A percentile compares a stretch with the other conserved stretches of the same genome.
Evolutionary conservation across 2,329 filamentous ascomycete species (phyloP).

Genomic region (Fusarium robinianum): DNA sequence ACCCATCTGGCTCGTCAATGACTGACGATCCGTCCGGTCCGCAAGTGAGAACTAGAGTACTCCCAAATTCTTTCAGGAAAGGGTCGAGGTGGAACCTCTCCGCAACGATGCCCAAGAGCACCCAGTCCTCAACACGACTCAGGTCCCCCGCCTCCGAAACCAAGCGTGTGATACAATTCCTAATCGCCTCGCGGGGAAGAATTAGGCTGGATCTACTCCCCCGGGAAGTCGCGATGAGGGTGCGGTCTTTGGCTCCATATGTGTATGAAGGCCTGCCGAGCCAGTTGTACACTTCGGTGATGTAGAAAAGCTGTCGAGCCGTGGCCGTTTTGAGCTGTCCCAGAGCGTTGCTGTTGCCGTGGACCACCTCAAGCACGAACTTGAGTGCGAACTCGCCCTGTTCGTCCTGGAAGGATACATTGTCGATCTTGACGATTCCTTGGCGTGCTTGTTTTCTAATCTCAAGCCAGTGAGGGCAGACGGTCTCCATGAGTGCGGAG

Average conservation of each 20-base stretch:
- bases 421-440: not conserved
- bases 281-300: constrained; percentile 13
- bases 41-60: constrained; percentile 3
- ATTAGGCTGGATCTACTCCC: constrained; percentile 8
- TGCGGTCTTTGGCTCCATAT: no score
- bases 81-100: constrained; percentile 7
- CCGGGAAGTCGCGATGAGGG: not conserved
- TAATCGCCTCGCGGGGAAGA: constrained; percentile 1
- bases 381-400: constrained; percentile 9
- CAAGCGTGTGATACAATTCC: not conserved
- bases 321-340: not conserved
- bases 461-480: not conserved
- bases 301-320: constrained; percentile 21
- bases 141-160: not conserved
- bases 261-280: constrained; percentile 7
- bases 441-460: not conserved
- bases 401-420: not conserved
- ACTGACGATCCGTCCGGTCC: not conserved
- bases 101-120: constrained; percentile 21
- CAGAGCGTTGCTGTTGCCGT: not conserved
- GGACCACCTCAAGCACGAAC: constrained; percentile 9
- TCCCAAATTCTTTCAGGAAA: not conserved
- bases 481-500: not conserved
- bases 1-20: not conserved
- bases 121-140: constrained; percentile 16